Base-by-base conservation (phyloP, 2,329 filamentous ascomycete species). In the Hymenotorrendiella dingleyae region DNA sequence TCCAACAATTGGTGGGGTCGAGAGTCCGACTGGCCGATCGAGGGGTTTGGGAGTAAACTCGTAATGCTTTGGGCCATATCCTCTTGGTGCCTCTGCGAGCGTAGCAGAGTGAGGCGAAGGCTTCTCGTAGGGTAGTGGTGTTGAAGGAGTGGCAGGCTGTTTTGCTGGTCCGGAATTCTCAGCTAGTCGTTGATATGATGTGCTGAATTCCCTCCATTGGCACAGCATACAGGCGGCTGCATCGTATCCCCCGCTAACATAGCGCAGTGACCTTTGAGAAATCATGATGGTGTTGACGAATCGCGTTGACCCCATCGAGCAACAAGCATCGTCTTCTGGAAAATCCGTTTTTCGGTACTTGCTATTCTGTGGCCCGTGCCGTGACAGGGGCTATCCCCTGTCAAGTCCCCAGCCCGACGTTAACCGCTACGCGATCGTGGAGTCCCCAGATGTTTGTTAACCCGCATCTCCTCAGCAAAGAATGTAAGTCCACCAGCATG, bases 1-100 rank as follows among this genome's bases (percentile, higher is more conserved):
- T 46, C 88, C 88, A 10, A 78, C 67, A 45, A 72, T 67, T 0
- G 93, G 93, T 2, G 89, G 84, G 27, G 77, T 67, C 9, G 73
- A 71, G 65, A 94, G 79, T 49, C 93, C 93, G 53, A 98, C 91
- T 11, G 93, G 91, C 27, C 87, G 80, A 28, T 71, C 66, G 30
- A 85, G 66, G 14, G 73, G 74, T 54, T 71, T 74, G 4, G 80
- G 80, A 8, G 69, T 75, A 56, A 82, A 84, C 22, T 69, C 60
- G 2, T 72, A 64, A 21, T 72, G 55, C 12, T 70, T 68, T 60
- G 72, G 73, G 55, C 80, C 80, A 52, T 80, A 80, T 21, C 71
- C 69, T 48, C 77, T 68, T 9, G 79, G 79, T 5, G 78, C 79
- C 17, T 32, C 21, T 6, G 32, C 43, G 27, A 32, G 33, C 44